Base-by-base conservation (phyloP, 2,329 filamentous ascomycete species). In the Venturia pyrina region DNA sequence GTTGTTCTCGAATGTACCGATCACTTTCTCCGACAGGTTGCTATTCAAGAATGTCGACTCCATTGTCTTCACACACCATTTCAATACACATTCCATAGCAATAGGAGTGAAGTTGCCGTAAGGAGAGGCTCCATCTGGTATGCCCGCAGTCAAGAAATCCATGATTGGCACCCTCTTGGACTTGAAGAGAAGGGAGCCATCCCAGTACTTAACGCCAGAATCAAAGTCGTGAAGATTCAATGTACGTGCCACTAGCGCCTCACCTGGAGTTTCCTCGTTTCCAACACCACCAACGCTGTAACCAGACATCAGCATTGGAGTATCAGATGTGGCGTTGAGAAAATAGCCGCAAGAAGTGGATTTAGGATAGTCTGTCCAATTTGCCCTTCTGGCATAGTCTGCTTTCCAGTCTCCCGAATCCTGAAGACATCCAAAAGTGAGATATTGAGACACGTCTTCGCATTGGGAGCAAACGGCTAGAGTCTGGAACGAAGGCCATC, bases 41-140 rank as follows among this genome's bases (percentile, higher is more conserved):
- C 62, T 44, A 6, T 48, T 41, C 17, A 48, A 3, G 43, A 48
- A 75, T 0, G 71, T 67, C 0, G 72, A 73, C 5, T 69, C 37
- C 0, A 75, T 70, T 0, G 68, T 72, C 32, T 75, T 67, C 0
- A 73, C 69, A 62, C 73, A 75, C 71, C 70, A 75, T 7, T 66
- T 37, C 2, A 63, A 15, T 2, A 63, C 46, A 34, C 65, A 63
- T 50, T 68, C 66, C 13, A 44, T 44, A 50, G 67, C 68, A 2
- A 43, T 6, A 13, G 64, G 64, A 8, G 64, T 43, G 6, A 10
- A 15, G 21, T 61, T 62, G 13, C 7, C 11, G 24, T 56, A 61
- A 40, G 41, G 37, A 13, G 65, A 46, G 1, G 19, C 7, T 11
- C 34, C 66, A 28, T 48, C 17, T 8, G 44, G 46, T 6, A 40